phyloP scores from a whole-genome alignment of 768 basidiomycete genomes.

The Imleria badia region DNA sequence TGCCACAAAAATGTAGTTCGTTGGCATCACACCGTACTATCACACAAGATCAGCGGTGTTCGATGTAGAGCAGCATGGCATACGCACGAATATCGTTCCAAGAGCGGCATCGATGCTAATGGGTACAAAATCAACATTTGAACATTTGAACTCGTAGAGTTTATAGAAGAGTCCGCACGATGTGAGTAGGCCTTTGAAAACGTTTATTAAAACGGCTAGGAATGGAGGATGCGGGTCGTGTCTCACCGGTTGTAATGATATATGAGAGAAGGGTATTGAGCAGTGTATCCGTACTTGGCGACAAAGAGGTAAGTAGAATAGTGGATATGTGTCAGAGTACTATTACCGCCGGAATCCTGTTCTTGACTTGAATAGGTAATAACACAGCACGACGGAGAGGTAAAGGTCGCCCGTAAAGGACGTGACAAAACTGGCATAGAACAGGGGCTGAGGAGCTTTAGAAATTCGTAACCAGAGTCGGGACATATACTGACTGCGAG shows the following conservation, averaged over 20 bases:
- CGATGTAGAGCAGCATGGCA: not conserved
- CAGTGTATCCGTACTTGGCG: slow-evolving; percentile 48
- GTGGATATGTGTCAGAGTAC: not conserved
- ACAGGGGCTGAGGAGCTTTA: slow-evolving; percentile 36
- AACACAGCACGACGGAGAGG: slow-evolving; percentile 50
- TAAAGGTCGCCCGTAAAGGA: slow-evolving; percentile 51
- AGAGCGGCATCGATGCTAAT: slow-evolving; percentile 46
- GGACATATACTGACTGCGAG: slow-evolving; percentile 36
- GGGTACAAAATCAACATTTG: not conserved
- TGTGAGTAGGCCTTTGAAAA: slow-evolving; percentile 39
- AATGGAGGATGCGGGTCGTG: slow-evolving; percentile 13
- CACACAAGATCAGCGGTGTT: not conserved
- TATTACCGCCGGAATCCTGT: slow-evolving; percentile 51
- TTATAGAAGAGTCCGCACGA: slow-evolving; percentile 30
- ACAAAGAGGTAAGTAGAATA: not conserved
- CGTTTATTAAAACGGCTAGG: not conserved
- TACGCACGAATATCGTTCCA: slow-evolving; percentile 41
- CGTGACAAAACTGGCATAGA: slow-evolving; percentile 53
- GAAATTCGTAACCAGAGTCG: not conserved
- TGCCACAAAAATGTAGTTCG: slow-evolving; percentile 54
- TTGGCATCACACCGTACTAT: slow-evolving; percentile 50
- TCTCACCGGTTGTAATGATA: slow-evolving; percentile 53
- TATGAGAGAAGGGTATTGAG: slow-evolving; percentile 50
- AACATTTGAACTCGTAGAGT: not conserved
- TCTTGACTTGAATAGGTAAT: slow-evolving; percentile 45